Evolutionary conservation across 2,329 filamentous ascomycete genomes (phyloP), one percentile per base, ranked within the genome.

Genomic region (Acrocalymma vagum): DNA sequence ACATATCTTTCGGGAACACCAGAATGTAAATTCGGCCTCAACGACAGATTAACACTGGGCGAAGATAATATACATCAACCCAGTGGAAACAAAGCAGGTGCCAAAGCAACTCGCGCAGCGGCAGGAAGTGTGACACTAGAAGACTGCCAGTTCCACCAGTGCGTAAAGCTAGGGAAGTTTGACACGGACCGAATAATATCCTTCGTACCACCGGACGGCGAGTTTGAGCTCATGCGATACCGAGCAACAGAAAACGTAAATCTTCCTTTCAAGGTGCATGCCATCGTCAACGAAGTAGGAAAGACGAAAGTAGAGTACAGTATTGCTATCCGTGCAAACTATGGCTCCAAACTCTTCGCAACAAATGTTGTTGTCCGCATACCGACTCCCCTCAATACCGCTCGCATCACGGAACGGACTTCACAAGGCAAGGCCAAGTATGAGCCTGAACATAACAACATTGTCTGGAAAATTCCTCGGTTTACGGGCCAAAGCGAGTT

Each of bases 191-290:
- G 94, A 53, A 97, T 96, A 69, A 97, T 99, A 71, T 94, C 88
- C 45, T 96, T 99, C 70, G 86, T 99, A 24, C 94, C 94, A 3
- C 94, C 94, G 3, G 94, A 99, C 67, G 94, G 94, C 55, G 93
- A 96, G 67, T 99, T 99, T 71, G 94, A 99, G 75, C 81, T 99
- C 49, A 99, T 99, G 94, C 87, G 92, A 31, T 99, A 99, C 72
- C 90, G 95, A 36, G 92, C 94, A 9, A 97, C 93, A 16, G 94
- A 99, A 70, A 99, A 99, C 65, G 93, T 99, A 67, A 99, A 99
- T 67, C 78, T 99, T 11, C 95, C 94, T 0, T 99, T 99, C 82
- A 97, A 96, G 71, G 91, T 99, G 8, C 94, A 99, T 67, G 93
- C 93, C 54, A 99, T 99, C 56, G 94, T 99, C 64, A 96, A 96